A percentile compares a stretch with the other conserved stretches of the same genome.
Evolutionary conservation across 2,329 filamentous ascomycete species (phyloP).

Genomic region (Biscogniauxia mediterranea): DNA sequence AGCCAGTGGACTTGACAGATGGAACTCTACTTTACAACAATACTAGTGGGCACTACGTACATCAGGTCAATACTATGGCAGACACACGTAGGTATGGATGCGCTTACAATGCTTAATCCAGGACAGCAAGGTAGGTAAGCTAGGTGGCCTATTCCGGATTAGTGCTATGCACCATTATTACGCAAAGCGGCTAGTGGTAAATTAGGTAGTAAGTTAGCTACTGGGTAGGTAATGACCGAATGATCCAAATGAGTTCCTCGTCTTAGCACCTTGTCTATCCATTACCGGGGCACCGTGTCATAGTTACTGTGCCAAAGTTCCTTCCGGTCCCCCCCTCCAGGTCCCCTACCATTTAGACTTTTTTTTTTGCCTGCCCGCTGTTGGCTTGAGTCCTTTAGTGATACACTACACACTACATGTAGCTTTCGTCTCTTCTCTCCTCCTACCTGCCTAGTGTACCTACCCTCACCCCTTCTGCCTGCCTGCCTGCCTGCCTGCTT

Average conservation of each 20-base stretch:
- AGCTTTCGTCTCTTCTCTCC: background rate
- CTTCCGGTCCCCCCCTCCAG: background rate
- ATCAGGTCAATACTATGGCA: too few species aligned
- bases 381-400: too few species aligned
- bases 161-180: background rate
- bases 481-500: background rate
- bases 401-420: too few species aligned
- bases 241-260: background rate
- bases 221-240: conserved; percentile 1
- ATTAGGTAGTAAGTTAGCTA: background rate
- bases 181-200: background rate
- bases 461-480: background rate
- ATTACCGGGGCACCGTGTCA: conserved; percentile 11
- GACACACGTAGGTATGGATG: too few species aligned
- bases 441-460: background rate
- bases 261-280: background rate
- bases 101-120: background rate
- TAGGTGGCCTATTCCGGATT: background rate
- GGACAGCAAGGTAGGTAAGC: background rate
- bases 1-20: background rate
- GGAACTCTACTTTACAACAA: background rate
- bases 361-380: too few species aligned
- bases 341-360: background rate
- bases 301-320: background rate
- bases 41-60: background rate